Evolutionary conservation across 2,329 filamentous ascomycete species (phyloP), one percentile per base, ranked within the genome.

Genomic region (Penicillium sp.): DNA sequence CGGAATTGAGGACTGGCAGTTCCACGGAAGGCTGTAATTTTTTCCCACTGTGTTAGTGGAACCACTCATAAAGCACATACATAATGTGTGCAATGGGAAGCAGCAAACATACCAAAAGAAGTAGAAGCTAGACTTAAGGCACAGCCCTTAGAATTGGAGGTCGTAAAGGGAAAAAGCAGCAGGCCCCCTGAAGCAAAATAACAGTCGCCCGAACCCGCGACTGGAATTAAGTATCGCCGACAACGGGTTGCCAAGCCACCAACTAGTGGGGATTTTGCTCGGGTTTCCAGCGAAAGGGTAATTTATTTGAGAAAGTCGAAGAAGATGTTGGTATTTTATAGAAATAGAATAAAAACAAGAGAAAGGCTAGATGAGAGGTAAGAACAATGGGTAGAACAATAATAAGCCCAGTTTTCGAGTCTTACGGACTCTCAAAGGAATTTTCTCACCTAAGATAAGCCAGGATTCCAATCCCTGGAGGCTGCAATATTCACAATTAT

Each of bases 211-310:
- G 60, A 59, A 44, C 46, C 58, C 56, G 53, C 56, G 54, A 53
- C 56, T 60, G 62, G 62, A 65, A 65, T 60, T 64, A 65, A 64
- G 62, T 65, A 65, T 61, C 41, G 61, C 62, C 62, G 62, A 62
- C 35, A 52, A 58, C 34, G 51, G 58, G 40, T 58, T 42, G 61
- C 61, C 61, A 63, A 63, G 61, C 47, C 59, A 41, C 46, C 40
- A 48, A 48, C 44, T 30, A 36, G 57, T 58, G 52, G 58, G 49
- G 56, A 29, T 40, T 46, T 34, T 41, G 32, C 27, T 41, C 32
- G 46, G 46, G 38, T 54, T 51, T 51, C 36, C 29, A 38, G 19
- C 34, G n/a, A 53, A 14, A n/a, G 11, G 34, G 36, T 43, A 38
- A 41, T 50, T 48, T 49, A 49, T 47, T 44, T 9, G 4, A 30